Base-by-base conservation (phyloP, 2,329 filamentous ascomycete species). In the Triangularia verruculosa region DNA sequence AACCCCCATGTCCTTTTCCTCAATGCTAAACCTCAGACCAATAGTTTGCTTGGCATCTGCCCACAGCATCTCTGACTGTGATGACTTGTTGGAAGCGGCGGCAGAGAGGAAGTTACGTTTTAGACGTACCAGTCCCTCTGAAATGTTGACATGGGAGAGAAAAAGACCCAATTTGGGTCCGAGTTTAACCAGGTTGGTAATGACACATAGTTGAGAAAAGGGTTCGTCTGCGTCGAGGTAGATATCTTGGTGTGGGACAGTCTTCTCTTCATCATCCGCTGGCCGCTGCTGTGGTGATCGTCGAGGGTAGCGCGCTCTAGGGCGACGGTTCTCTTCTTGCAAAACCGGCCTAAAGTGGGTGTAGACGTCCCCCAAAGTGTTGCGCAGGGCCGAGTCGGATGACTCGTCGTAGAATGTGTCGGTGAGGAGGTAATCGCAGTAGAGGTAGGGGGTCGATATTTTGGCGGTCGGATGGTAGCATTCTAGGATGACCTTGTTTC, bases 391-490 rank as follows among this genome's bases (percentile, higher is more conserved):
- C 69, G 65, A 62, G 24, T 58, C 60, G 52, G 63, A 51, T 51
- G 8, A 47, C 11, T 61, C 53, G 52, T 74, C 74, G 59, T 79
- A 78, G n/a, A 91, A 76, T 2, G 83, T 83, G 67, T 87, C 80
- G 1, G 88, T 92, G 28, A 84, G 86, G 11, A 88, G 78, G 66
- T 89, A 89, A 53, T 86, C 80, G 75, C 91, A 93, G 72, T 75
- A 74, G 12, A 92, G 81, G 61, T 87, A 87, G 0, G 90, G 89
- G 20, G 89, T 88, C 4, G 83, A 87, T 57, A 89, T 79, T 74
- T 88, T 89, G 24, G 83, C 86, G 66, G 82, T 86, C 0, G 91
- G 91, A 67, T 90, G 90, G 72, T 90, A 93, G 74, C 89, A 92
- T 77, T 94, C 90, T 51, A 96, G 84, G 39, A 93, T 85, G 43